Percentiles rank a stretch among this genome's conserved stretches.
Conservation (phyloP, 495 filamentous ascomycete genomes). For the Aspergillus ostianus region DNA sequence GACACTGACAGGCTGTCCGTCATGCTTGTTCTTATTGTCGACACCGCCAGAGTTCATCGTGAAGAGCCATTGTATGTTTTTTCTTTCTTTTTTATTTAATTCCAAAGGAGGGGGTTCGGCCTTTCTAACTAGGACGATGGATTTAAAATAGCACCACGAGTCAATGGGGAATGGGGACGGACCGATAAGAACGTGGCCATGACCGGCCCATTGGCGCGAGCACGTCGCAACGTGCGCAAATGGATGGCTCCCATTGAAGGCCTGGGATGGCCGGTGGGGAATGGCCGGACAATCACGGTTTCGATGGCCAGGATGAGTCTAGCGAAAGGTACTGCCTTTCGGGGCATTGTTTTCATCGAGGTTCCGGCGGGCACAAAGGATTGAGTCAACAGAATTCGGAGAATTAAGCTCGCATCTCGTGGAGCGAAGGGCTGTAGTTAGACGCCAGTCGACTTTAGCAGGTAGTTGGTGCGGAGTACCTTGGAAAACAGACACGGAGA, state of each 20-base stretch:
- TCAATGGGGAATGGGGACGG: not conserved
- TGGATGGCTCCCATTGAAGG: constrained; percentile 31
- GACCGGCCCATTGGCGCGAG: constrained; percentile 18
- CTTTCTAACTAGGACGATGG: not conserved
- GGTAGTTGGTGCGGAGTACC: too few species aligned
- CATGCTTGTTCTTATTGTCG: not conserved
- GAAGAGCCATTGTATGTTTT: not conserved
- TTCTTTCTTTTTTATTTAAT: too few species aligned
- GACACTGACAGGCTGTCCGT: not conserved
- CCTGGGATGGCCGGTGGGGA: constrained; percentile 10
- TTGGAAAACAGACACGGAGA: too few species aligned
- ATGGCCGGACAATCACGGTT: not conserved
- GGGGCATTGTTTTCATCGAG: not conserved
- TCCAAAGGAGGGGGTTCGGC: not conserved
- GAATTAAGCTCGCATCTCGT: not conserved
- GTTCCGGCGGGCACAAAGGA: not conserved
- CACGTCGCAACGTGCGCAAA: constrained; percentile 34
- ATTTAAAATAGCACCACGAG: constrained; percentile 6
- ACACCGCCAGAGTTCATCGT: not conserved
- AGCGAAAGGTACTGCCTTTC: not conserved
- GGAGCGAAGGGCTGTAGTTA: too few species aligned
- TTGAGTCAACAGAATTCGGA: not conserved
- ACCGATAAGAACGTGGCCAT: not conserved
- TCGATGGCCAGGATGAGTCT: not conserved
- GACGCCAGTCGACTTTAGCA: too few species aligned